phyloP scores from a whole-genome alignment of 495 filamentous ascomycete genomes.

The Penicillium desertorum region DNA sequence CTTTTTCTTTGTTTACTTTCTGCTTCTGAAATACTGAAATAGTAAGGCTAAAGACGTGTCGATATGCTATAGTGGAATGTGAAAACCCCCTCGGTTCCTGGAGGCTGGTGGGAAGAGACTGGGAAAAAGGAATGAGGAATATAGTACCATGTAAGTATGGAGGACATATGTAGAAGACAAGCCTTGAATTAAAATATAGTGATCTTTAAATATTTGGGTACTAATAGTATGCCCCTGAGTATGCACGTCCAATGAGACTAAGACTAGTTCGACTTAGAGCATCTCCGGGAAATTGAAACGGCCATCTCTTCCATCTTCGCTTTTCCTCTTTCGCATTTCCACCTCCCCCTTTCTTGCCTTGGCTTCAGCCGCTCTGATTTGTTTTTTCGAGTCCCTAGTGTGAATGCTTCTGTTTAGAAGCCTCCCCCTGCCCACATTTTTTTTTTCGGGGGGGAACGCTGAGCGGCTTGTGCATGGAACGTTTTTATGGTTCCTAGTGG shows the following conservation, averaged over 20 bases:
- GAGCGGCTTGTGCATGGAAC: constrained; percentile 27
- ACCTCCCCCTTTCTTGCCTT: constrained; percentile 15
- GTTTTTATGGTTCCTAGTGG: constrained; percentile 27
- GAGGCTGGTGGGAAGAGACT: constrained; percentile 11
- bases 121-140: background rate
- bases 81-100: constrained; percentile 1
- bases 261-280: constrained; percentile 31
- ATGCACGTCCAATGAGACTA: constrained; percentile 23
- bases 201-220: constrained; percentile 13
- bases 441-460: constrained; percentile 24
- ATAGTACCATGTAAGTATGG: background rate
- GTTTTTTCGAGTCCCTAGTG: constrained; percentile 8
- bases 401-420: constrained; percentile 9
- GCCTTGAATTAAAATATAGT: constrained; percentile 1
- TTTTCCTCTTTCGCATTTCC: constrained; percentile 18
- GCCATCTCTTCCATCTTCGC: constrained; percentile 9
- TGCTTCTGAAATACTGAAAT: background rate
- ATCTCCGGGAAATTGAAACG: constrained; percentile 29
- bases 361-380: constrained; percentile 13
- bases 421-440: constrained; percentile 16
- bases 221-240: constrained; percentile 25
- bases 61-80: constrained; percentile 2
- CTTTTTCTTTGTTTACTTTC: background rate
- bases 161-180: background rate
- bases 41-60: background rate